A percentile compares a stretch with the other conserved stretches of the same genome.
Conservation (phyloP, 495 filamentous ascomycete genomes). For the Podospora pseudoanserina region DNA sequence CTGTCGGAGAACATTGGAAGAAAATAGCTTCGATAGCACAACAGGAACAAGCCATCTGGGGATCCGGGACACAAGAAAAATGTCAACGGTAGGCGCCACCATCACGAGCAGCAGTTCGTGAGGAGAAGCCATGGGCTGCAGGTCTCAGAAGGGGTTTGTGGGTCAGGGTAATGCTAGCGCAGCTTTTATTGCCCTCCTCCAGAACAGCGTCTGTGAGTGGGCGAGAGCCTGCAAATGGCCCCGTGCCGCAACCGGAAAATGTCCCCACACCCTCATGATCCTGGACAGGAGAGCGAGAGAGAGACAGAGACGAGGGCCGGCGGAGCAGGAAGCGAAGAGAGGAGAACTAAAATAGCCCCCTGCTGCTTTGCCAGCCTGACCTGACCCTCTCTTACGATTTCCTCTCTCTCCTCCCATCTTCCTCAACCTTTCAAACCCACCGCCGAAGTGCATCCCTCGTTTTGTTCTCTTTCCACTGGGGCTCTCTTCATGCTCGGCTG, state of each 20-base stretch:
- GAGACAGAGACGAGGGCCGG: not conserved
- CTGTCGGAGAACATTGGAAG: no score
- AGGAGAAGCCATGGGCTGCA: not conserved
- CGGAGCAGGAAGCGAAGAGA: not conserved
- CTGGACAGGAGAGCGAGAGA: conserved; percentile 4
- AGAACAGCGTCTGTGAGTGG: not conserved
- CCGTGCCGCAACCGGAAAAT: conserved; percentile 1
- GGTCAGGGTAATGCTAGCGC: conserved; percentile 2
- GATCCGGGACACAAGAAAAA: not conserved
- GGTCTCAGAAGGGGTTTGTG: conserved; percentile 7
- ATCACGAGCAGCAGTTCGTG: conserved; percentile 12
- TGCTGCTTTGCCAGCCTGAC: not conserved
- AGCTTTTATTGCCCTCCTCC: not conserved
- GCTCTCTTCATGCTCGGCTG: not conserved
- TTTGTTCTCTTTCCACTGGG: not conserved
- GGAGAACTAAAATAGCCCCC: conserved; percentile 6
- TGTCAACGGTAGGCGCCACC: conserved; percentile 10
- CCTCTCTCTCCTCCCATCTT: not conserved
- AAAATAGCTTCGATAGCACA: not conserved
- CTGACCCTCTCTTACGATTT: not conserved
- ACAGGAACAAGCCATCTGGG: not conserved
- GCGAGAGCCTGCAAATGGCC: not conserved
- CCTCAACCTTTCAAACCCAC: no score
- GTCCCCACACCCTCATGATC: conserved; percentile 6
- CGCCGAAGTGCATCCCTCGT: not conserved